These are phyloP conservation scores for Aleurites moluccanus DNA, from an alignment of 441 rosid species.

Conservation along the genomic window DNA sequence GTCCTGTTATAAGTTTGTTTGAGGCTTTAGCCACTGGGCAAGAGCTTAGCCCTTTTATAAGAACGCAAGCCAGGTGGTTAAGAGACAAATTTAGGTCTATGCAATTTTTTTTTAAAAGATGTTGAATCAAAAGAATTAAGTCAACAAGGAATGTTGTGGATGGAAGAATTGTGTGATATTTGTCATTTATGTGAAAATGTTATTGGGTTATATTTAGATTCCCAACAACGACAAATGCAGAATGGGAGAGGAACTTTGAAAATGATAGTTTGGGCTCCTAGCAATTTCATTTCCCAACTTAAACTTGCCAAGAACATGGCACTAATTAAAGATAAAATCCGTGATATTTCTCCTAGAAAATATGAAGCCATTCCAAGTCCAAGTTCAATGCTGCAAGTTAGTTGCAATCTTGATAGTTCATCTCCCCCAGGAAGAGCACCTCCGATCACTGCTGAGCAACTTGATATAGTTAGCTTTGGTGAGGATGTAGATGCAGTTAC, in stretches of 20 bases:
- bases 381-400: neutral
- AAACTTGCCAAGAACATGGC: neutral
- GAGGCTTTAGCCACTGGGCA: neutral
- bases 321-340: neutral
- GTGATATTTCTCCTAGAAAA: neutral
- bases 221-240: neutral
- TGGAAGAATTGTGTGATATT: conserved; percentile 16
- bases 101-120: conserved; percentile 17
- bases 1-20: conserved; percentile 14
- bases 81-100: conserved; percentile 18
- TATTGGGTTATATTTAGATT: conserved; percentile 12
- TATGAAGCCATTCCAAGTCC: conserved; percentile 9
- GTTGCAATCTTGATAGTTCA: conserved; percentile 7
- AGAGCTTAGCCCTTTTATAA: neutral
- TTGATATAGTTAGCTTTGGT: conserved; percentile 14
- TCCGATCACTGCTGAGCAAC: conserved; percentile 11
- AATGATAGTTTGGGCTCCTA: neutral
- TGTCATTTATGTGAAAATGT: conserved; percentile 14
- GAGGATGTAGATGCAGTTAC: conserved; percentile 16
- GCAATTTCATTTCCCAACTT: neutral
- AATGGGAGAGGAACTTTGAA: neutral
- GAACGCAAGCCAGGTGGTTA: conserved; percentile 17
- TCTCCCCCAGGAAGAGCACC: conserved; percentile 1
- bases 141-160: conserved; percentile 21
- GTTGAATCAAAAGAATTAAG: conserved; percentile 24